A percentile compares a stretch with the other conserved stretches of the same genome.
These are phyloP conservation scores for Diplosphaera chodatii DNA, from an alignment of 139 green algal species.

Conservation along the genomic window DNA sequence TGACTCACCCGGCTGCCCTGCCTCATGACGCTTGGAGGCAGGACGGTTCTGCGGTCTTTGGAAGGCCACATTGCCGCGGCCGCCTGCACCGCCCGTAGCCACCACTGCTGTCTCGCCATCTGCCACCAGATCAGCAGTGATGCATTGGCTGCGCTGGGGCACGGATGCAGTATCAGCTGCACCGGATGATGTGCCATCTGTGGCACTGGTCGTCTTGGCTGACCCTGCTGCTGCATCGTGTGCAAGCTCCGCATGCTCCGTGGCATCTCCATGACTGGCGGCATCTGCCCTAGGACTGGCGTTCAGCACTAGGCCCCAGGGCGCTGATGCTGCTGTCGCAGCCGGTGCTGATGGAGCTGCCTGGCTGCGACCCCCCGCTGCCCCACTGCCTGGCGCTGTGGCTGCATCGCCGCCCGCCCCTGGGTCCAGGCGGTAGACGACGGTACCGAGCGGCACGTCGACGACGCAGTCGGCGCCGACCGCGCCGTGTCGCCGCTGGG, in stretches of 20 bases:
- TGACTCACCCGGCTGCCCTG: neutral
- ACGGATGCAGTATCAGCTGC: too few relatives aligned
- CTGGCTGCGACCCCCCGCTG: neutral
- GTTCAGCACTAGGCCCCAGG: neutral
- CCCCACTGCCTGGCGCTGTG: neutral
- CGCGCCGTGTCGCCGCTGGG: neutral
- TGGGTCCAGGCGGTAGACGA: neutral
- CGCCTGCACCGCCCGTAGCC: slow-evolving; percentile 30
- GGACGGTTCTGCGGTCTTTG: slow-evolving; percentile 3
- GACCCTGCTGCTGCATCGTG: too few relatives aligned
- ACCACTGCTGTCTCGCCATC: slow-evolving; percentile 13
- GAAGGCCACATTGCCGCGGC: slow-evolving; percentile 29
- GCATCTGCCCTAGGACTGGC: neutral
- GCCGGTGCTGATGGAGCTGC: neutral
- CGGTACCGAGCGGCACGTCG: neutral
- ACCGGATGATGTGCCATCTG: too few relatives aligned
- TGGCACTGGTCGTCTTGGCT: too few relatives aligned
- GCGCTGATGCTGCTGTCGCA: too few relatives aligned
- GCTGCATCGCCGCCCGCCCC: neutral
- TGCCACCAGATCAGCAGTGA: slow-evolving; percentile 23
- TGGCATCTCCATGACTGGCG: too few relatives aligned
- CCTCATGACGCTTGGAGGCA: neutral
- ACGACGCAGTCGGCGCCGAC: neutral
- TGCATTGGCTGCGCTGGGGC: neutral
- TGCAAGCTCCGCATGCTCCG: too few relatives aligned